These are phyloP conservation scores for Pyrrhoderma noxium DNA, from an alignment of 1,284 basidiomycete species.

Conservation along the genomic window DNA sequence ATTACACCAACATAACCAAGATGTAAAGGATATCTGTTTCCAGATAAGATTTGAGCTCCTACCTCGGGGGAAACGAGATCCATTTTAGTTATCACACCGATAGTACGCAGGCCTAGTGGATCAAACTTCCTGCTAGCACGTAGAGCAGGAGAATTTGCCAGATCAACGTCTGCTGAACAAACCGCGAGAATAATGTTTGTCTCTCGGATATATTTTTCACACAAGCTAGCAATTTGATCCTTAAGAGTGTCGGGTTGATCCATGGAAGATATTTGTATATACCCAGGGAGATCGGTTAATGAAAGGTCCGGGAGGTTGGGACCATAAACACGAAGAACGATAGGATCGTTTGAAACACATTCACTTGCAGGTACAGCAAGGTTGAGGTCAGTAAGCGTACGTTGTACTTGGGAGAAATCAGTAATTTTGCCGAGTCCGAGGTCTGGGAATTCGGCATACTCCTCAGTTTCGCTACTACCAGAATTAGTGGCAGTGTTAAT, in stretches of 20 bases:
- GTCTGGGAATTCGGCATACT: slow-evolving; percentile 93
- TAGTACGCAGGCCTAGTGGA: slow-evolving; percentile 89
- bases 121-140: slow-evolving; percentile 91
- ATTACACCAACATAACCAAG: slow-evolving; percentile 98
- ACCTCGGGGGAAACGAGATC: slow-evolving; percentile 85
- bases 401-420: slow-evolving; percentile 86
- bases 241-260: slow-evolving; percentile 95
- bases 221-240: slow-evolving; percentile 84
- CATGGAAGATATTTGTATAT: slow-evolving; percentile 91
- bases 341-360: slow-evolving; percentile 91
- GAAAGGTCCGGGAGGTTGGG: slow-evolving; percentile 95
- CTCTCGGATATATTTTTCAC: slow-evolving; percentile 95
- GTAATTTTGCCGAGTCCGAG: slow-evolving; percentile 84
- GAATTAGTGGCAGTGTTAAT: slow-evolving; percentile 73
- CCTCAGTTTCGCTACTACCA: slow-evolving; percentile 52
- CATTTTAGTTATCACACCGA: slow-evolving; percentile 99
- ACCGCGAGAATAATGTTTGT: slow-evolving; percentile 98
- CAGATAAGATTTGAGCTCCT: slow-evolving; percentile 77
- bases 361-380: slow-evolving; percentile 84
- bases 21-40: slow-evolving; percentile 95
- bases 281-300: slow-evolving; percentile 95
- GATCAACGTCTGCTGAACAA: slow-evolving; percentile 96
- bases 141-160: slow-evolving; percentile 95
- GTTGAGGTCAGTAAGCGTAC: slow-evolving; percentile 91
- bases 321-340: slow-evolving; percentile 94